Evolutionary conservation across 2,329 filamentous ascomycete species (phyloP).

Genomic region (Sporothrix variecibatus): DNA sequence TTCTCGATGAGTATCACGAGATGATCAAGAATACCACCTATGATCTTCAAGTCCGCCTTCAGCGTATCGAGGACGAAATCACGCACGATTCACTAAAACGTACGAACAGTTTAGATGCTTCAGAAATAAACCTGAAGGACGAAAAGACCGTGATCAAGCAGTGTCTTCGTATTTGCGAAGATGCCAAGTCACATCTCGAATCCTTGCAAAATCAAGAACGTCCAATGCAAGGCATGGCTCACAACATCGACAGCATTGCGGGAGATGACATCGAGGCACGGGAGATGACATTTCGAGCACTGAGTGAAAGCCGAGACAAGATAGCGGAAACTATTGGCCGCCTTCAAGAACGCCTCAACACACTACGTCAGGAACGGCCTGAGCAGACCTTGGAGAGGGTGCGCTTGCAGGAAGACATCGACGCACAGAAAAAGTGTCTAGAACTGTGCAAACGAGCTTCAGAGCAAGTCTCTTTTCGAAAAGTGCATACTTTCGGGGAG

Average conservation of each 20-base stretch:
- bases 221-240: conserved; percentile 5
- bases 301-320: conserved; percentile 38
- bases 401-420: conserved; percentile 40
- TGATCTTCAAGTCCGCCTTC: conserved; percentile 40
- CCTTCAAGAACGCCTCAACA: conserved; percentile 39
- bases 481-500: conserved; percentile 42
- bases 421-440: conserved; percentile 41
- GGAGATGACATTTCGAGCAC: conserved; percentile 31
- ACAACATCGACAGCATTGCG: not conserved
- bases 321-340: conserved; percentile 38
- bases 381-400: conserved; percentile 34
- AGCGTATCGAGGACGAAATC: conserved; percentile 42
- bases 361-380: conserved; percentile 33
- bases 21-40: conserved; percentile 43
- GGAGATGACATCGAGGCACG: not conserved
- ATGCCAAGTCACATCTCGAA: conserved; percentile 40
- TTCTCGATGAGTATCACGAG: conserved; percentile 42
- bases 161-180: conserved; percentile 44
- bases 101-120: not conserved
- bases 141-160: conserved; percentile 42
- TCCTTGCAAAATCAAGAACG: conserved; percentile 37
- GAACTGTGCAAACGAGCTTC: conserved; percentile 43
- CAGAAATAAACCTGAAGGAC: conserved; percentile 37
- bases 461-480: conserved; percentile 37
- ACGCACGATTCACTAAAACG: conserved; percentile 27